Conservation (phyloP, 768 basidiomycete genomes). For the Hortiboletus flavorubellus region DNA sequence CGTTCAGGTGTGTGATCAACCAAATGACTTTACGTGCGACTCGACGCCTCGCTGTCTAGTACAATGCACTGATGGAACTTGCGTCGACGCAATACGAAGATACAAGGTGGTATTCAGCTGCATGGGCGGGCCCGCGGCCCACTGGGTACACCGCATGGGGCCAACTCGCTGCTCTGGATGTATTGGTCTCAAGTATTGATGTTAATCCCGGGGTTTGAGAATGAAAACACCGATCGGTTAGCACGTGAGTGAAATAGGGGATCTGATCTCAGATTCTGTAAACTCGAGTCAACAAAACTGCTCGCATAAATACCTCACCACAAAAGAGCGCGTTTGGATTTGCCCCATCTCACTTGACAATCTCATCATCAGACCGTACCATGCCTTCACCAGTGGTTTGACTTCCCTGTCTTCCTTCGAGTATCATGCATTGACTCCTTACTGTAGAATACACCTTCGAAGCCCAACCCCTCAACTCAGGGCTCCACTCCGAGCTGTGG, state of each 20-base stretch:
- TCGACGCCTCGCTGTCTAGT: not conserved
- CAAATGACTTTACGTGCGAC: too few species aligned
- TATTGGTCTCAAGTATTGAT: slow-evolving; percentile 10
- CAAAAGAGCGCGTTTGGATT: not conserved
- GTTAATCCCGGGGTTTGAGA: not conserved
- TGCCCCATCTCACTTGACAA: not conserved
- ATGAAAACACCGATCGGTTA: not conserved
- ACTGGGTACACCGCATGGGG: slow-evolving; percentile 4
- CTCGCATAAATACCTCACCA: slow-evolving; percentile 5
- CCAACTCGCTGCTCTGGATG: slow-evolving; percentile 13
- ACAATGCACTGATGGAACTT: slow-evolving; percentile 11
- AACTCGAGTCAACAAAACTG: not conserved
- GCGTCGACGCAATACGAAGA: not conserved
- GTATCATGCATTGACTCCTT: not conserved
- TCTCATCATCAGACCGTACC: not conserved
- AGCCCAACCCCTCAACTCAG: slow-evolving; percentile 2
- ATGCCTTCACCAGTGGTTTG: slow-evolving; percentile 13
- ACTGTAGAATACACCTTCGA: slow-evolving; percentile 3
- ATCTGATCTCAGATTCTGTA: not conserved
- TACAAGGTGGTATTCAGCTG: slow-evolving; percentile 9
- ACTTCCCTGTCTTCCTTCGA: not conserved
- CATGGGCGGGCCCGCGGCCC: slow-evolving; percentile 8
- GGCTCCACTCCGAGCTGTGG: slow-evolving; percentile 12
- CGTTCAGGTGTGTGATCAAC: slow-evolving; percentile 40
- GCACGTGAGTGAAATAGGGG: not conserved